Conservation (phyloP, 1,284 basidiomycete species). For the Volvariella surrecta region DNA sequence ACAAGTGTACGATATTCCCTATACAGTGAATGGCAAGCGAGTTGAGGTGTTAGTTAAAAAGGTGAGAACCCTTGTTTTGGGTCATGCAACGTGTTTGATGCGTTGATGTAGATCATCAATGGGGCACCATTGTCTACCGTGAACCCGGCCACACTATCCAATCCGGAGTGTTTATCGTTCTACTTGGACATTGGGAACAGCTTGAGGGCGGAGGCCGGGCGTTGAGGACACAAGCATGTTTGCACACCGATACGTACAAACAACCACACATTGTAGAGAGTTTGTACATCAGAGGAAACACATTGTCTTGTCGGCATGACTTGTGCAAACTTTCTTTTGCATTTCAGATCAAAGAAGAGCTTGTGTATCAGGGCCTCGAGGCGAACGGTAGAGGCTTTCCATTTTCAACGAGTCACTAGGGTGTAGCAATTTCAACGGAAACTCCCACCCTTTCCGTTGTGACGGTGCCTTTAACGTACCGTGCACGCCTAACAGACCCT, state of each 20-base stretch:
- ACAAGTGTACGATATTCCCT: constrained; percentile 67
- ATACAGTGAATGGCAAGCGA: constrained; percentile 82
- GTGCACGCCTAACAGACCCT: constrained; percentile 9
- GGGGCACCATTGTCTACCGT: constrained; percentile 64
- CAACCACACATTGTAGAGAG: background rate
- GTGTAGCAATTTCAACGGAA: no score
- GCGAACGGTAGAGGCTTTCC: constrained; percentile 7
- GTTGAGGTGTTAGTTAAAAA: constrained; percentile 83
- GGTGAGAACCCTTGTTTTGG: constrained; percentile 23
- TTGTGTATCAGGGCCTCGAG: constrained; percentile 21
- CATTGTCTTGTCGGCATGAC: no score
- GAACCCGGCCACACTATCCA: constrained; percentile 71
- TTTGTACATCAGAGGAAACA: no score
- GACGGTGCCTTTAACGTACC: no score
- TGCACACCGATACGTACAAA: background rate
- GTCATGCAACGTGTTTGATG: background rate
- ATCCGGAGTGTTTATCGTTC: constrained; percentile 65
- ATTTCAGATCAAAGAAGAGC: no score
- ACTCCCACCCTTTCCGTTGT: no score
- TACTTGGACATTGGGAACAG: constrained; percentile 51
- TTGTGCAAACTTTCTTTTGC: no score
- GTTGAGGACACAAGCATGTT: constrained; percentile 3
- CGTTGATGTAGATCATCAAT: constrained; percentile 64
- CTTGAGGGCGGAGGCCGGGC: constrained; percentile 33
- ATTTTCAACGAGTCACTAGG: no score